Evolutionary conservation across 1,139 yeast genomes (phyloP).

Genomic region (Candida sanyaensis): DNA sequence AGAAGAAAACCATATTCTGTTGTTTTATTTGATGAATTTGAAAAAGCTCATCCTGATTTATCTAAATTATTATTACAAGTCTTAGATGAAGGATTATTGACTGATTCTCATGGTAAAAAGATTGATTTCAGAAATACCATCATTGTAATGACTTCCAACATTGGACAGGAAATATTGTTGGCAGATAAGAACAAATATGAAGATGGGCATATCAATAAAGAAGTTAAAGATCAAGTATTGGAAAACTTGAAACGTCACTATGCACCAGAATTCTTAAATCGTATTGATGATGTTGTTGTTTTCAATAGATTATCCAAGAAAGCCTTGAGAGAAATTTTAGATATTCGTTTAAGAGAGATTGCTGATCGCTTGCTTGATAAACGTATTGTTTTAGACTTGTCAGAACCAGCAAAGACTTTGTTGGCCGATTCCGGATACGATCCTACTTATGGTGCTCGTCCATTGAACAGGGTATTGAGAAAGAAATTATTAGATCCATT

Average conservation of each 20-base stretch:
- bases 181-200: conserved; percentile 51
- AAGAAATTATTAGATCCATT: conserved; percentile 81
- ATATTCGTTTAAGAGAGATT: conserved; percentile 78
- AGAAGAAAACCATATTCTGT: conserved; percentile 94
- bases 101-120: conserved; percentile 93
- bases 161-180: conserved; percentile 87
- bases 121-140: conserved; percentile 93
- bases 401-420: conserved; percentile 70
- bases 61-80: conserved; percentile 88
- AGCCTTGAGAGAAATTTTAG: conserved; percentile 77
- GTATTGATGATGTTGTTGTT: conserved; percentile 87
- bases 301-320: conserved; percentile 83
- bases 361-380: conserved; percentile 77
- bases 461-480: conserved; percentile 86
- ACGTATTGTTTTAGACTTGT: conserved; percentile 64
- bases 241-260: conserved; percentile 70
- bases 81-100: conserved; percentile 89
- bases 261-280: conserved; percentile 93
- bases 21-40: conserved; percentile 92
- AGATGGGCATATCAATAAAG: conserved; percentile 49
- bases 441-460: conserved; percentile 92
- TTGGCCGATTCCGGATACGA: conserved; percentile 86
- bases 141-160: conserved; percentile 95
- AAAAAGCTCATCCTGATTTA: conserved; percentile 94
- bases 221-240: conserved; percentile 57